Evolutionary conservation across 139 green algal species (phyloP), one percentile per base, ranked within the genome.

Genomic region (Limnomonas spitsbergensis): DNA sequence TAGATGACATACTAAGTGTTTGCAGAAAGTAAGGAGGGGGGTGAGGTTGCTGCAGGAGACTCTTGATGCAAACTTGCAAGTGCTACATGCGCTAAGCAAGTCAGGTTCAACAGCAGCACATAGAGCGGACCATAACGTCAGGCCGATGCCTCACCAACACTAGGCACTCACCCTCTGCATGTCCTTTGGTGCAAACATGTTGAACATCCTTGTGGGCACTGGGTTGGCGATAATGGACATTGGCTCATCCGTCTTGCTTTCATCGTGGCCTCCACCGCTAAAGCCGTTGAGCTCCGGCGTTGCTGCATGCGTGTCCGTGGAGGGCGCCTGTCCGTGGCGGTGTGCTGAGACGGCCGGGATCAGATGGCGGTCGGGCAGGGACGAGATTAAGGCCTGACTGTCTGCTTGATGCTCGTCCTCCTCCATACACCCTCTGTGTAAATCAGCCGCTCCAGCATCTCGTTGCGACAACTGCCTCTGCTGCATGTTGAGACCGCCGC

Each of bases 1-100:
- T 54, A 39, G 70, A 76, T 66, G 26, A 76, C 4, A 26, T 66
- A 34, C 70, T 76, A 54, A 6, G 9, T 54, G 42, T 9, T 27
- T 54, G 42, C 42, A 9, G 7, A 54, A 54, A 54, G 42, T 27
- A 6, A 9, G 6, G 42, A 54, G 42, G 7, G 42, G 6, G 42
- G 9, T 6, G 7, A 54, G 42, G 42, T 6, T 6, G 42, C 42
- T 27, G 42, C 6, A 54, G 7, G 9, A 9, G 42, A 6, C 42
- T 27, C 9, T 6, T 9, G 7, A 54, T 27, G 7, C 7, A 54
- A 6, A 54, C 7, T 9, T 27, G 42, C 42, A 6, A 54, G 42
- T 6, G 42, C 6, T 27, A 54, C 7, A 6, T 54, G 42, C 26
- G n/a, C n/a, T n/a, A n/a, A n/a, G n/a, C n/a, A n/a, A n/a, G n/a